Evolutionary conservation across 2,329 filamentous ascomycete species (phyloP), one percentile per base, ranked within the genome.

Genomic region (Cucurbitaria berberidis): DNA sequence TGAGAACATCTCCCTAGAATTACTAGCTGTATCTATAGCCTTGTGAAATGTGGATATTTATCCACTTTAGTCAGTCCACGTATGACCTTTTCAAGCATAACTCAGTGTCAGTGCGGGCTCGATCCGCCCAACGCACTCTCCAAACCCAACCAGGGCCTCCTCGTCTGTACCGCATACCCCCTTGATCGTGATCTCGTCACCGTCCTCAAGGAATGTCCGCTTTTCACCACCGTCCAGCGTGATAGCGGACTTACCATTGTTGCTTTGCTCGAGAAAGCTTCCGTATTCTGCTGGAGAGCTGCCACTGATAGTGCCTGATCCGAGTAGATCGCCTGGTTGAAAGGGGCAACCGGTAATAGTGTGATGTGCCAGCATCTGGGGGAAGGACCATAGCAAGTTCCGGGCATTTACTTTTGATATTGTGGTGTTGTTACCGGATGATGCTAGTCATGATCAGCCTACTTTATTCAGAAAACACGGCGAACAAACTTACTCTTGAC

Each of bases 351-450:
- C 90, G 1, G 87, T 89, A 41, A 90, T 82, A 1, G 87, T 86
- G 70, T 93, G 90, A 70, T 93, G 90, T 1, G 90, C 84, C 35
- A 93, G 79, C 89, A 93, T 92, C 72, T 93, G 90, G 4, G 88
- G 84, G 76, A 93, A 93, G 0, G 89, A 92, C 82, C 86, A 93
- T n/a, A 93, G 80, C 10, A 93, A 79, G 66, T 93, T 83, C 60
- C 80, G 84, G 9, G 86, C 83, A 81, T 88, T 55, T 81, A 88
- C 56, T 76, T 81, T 68, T 1, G 82, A 80, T 41, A 93, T 82
- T 0, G 83, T 84, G 0, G 84, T 86, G 0, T 81, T 77, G 44
- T 78, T 76, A 26, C 81, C 82, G 9, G 80, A 78, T 34, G 74
- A 67, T 29, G 78, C 76, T 70, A 63, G 55, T 9, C 8, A 9